phyloP scores from a whole-genome alignment of 1,139 yeast species.

The Trichomonascaceae sp. region DNA sequence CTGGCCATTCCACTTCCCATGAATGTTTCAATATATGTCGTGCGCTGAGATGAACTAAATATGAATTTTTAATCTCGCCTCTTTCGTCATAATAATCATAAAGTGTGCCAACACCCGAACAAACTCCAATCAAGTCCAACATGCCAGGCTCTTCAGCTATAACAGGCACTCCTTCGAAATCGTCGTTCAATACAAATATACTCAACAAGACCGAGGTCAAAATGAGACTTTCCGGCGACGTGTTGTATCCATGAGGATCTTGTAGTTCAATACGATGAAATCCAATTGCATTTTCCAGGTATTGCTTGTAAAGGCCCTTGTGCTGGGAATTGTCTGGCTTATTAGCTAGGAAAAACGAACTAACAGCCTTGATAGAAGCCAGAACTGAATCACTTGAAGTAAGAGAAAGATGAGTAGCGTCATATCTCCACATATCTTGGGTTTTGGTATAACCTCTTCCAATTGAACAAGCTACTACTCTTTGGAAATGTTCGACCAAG shows the following conservation, averaged over 20 bases:
- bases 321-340: neutral
- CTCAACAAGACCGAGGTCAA: slow-evolving; percentile 2
- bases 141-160: neutral
- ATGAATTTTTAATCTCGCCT: neutral
- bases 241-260: neutral
- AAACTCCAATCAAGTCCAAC: slow-evolving; percentile 4
- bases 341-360: neutral
- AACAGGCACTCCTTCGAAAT: neutral
- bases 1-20: neutral
- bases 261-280: neutral
- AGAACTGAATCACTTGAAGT: neutral
- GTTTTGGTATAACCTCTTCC: slow-evolving; percentile 3
- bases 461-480: neutral
- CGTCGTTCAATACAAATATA: neutral
- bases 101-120: neutral
- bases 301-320: neutral
- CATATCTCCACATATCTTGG: slow-evolving; percentile 6
- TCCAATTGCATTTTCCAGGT: neutral
- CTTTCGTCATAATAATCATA: neutral
- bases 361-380: neutral
- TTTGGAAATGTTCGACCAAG: slow-evolving; percentile 1
- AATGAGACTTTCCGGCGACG: slow-evolving; percentile 1
- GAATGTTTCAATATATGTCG: neutral
- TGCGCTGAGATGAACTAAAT: neutral
- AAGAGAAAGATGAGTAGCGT: neutral